These are phyloP conservation scores for Poterioochromonas sp. DNA, from an alignment of 352 stramenopile genomes.

Conservation along the genomic window DNA sequence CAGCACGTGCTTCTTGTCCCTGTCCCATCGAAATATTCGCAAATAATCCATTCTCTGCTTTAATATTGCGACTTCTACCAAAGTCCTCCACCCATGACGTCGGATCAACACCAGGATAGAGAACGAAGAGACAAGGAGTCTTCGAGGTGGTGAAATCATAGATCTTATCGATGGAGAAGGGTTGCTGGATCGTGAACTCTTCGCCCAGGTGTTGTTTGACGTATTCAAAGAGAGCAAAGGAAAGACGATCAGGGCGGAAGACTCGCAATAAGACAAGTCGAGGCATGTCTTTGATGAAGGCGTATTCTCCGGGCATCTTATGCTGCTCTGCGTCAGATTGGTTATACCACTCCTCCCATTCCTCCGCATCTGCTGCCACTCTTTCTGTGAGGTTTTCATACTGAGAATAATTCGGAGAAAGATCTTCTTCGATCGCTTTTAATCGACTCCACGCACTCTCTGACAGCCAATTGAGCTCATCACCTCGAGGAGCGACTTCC, in stretches of 20 bases:
- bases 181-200: constrained; percentile 73
- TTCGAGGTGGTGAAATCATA: constrained; percentile 75
- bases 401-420: constrained; percentile 65
- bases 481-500: constrained; percentile 52
- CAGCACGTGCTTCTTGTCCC: constrained; percentile 63
- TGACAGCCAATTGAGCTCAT: constrained; percentile 56
- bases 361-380: constrained; percentile 78
- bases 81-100: constrained; percentile 72
- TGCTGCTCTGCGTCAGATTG: constrained; percentile 69
- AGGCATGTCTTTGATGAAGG: constrained; percentile 55
- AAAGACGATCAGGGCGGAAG: constrained; percentile 66
- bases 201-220: constrained; percentile 52
- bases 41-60: constrained; percentile 73
- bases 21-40: constrained; percentile 85
- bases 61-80: constrained; percentile 67
- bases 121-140: constrained; percentile 79
- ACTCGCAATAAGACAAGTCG: constrained; percentile 61
- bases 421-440: constrained; percentile 60
- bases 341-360: constrained; percentile 89
- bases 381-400: constrained; percentile 70
- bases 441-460: constrained; percentile 64
- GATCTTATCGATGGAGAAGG: constrained; percentile 65
- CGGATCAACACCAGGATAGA: constrained; percentile 80
- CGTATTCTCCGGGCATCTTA: constrained; percentile 71
- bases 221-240: constrained; percentile 58